Base-by-base conservation (phyloP, 306 rosid species). In the Myrica gale region DNA sequence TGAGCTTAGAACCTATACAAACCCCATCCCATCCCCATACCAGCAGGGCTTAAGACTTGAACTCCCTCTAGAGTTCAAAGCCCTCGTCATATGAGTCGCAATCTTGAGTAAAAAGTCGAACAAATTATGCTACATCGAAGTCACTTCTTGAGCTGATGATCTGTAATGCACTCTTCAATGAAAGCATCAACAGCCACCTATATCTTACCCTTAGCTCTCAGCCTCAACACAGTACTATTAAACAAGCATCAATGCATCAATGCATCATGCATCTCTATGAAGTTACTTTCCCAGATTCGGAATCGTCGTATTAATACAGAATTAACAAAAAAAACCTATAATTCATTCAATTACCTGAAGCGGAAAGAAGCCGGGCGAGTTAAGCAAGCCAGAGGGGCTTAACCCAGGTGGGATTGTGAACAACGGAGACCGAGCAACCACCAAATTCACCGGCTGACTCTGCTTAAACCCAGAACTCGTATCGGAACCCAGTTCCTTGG, bases 311-410 rank as follows among this genome's bases (percentile, higher is more conserved):
- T 53, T 11, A 11, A 0, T 10, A 51, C 4, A 16, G 56, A 23
- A 39, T 41, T 21, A 71, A 20, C 21, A 12, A 5, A 73, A 73
- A 75, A 48, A 32, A 19, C 58, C 16, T 0, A 48, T 15, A 57
- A 56, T 11, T 2, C 19, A 9, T 75, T 41, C n/a, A 76, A 76
- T 84, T 78, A 96, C 99, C 93, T 83, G 97, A 1, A 98, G 98
- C 15, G 97, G 79, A 84, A 90, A 96, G 85, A 96, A 89, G 0
- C 92, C 96, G 0, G 99, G 99, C 2, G 99, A 96, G 74, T 90
- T 96, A n/a, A 96, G 88, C 79, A 92, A 87, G 3, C 97, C 98
- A 2, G 99, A 96, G 17, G 99, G 97, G 72, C 93, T 92, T 79
- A 95, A 72, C 56, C 97, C 97, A 2, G 97, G 89, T 0, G 97